Evolutionary conservation across 2,329 filamentous ascomycete species (phyloP), one percentile per base, ranked within the genome.

Genomic region (Phialophora verrucosa): DNA sequence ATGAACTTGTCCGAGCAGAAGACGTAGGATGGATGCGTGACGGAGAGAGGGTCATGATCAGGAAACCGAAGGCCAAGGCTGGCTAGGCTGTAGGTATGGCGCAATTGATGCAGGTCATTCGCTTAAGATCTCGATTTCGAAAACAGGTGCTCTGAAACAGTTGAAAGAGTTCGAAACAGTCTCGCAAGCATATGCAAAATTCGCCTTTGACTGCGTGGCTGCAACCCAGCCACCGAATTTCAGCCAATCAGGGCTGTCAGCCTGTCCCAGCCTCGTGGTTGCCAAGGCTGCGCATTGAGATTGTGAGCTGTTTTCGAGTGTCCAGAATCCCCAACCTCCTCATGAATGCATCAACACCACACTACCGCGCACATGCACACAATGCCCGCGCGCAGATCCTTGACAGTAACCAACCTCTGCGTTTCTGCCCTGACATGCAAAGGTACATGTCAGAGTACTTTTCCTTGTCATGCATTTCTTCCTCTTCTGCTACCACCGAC

Each of bases 21-120:
- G 88, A 88, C 2, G 90, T 98, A 1, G 93, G 93, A 0, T 99
- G 95, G 95, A 87, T 93, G 74, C 81, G 91, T 73, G 88, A 91
- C 49, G 89, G 86, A 4, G 83, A 85, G 51, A 90, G 81, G 73
- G 89, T 97, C 35, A 82, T 93, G n/a, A 94, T 98, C 75, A 86
- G 91, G 71, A 87, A 84, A 74, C 75, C 77, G 17, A 80, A 76
- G 69, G 29, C 63, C 32, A 68, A 64, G 54, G 6, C 49, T 59
- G 49, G 50, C 17, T 60, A 53, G 27, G 11, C n/a, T 12, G 29
- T 17, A 35, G 53, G 27, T 17, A 50, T 62, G 29, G 42, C 32
- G 23, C 50, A 35, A 31, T 47, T 31, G n/a, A 47, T 12, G 57
- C 49, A 64, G 32, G 42, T 59, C 57, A 59, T 50, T 59, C 57